These are phyloP conservation scores for Tylopilus sp. DNA, from an alignment of 768 basidiomycete genomes.

Conservation along the genomic window DNA sequence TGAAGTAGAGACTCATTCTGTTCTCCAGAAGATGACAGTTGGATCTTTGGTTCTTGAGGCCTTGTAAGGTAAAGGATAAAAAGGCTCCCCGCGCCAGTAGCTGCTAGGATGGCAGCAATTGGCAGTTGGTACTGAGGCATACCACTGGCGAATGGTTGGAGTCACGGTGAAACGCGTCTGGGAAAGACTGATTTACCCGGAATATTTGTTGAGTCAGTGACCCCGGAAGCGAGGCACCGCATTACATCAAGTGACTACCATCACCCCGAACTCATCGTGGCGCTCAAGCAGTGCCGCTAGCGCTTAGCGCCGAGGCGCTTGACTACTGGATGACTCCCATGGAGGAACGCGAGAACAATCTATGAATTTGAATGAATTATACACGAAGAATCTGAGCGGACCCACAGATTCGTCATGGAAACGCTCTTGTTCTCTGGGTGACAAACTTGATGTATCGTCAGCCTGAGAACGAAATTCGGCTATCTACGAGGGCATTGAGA, in stretches of 20 bases:
- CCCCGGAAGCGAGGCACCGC: constrained; percentile 10
- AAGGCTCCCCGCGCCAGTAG: constrained; percentile 43
- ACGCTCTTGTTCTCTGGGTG: too few species aligned
- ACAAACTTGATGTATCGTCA: too few species aligned
- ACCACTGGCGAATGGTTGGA: background rate
- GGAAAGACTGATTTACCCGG: background rate
- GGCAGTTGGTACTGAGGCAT: constrained; percentile 65
- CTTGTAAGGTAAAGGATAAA: constrained; percentile 39
- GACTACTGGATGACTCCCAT: background rate
- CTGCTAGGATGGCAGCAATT: constrained; percentile 46
- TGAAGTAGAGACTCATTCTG: constrained; percentile 21
- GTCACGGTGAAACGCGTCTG: background rate
- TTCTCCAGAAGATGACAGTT: constrained; percentile 38
- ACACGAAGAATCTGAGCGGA: too few species aligned
- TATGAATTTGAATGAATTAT: too few species aligned
- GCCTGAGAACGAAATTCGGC: too few species aligned
- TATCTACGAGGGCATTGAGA: too few species aligned
- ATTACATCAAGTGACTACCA: background rate
- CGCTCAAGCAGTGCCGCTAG: too few species aligned
- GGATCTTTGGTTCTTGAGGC: constrained; percentile 48
- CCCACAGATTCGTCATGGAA: too few species aligned
- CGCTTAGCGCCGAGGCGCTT: too few species aligned
- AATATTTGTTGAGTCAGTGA: background rate
- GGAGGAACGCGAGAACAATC: background rate
- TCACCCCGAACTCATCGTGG: background rate